Conservation (phyloP, 2,329 filamentous ascomycete species). For the Pyrenochaeta sp. region DNA sequence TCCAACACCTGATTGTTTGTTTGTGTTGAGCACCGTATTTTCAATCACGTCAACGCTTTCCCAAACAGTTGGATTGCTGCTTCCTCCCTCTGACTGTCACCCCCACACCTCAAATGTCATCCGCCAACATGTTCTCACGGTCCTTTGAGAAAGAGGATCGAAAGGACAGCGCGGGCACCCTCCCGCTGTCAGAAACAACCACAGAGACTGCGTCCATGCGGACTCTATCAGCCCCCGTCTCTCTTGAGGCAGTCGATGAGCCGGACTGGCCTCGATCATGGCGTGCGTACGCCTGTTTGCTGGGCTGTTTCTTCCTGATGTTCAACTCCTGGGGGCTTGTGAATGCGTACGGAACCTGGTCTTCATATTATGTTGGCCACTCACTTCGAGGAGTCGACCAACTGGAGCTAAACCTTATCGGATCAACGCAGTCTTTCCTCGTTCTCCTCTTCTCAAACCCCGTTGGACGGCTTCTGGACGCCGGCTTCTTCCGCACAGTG, state of each 20-base stretch:
- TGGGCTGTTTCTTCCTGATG: slow-evolving; percentile 62
- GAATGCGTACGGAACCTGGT: slow-evolving; percentile 61
- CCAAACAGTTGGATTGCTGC: slow-evolving; percentile 10
- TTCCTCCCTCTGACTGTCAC: slow-evolving; percentile 11
- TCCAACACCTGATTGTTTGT: slow-evolving; percentile 20
- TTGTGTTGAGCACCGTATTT: slow-evolving; percentile 29
- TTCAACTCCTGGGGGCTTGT: slow-evolving; percentile 60
- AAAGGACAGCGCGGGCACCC: slow-evolving; percentile 27
- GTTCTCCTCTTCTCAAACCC: slow-evolving; percentile 56
- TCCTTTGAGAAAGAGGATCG: slow-evolving; percentile 29
- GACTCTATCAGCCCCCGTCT: slow-evolving; percentile 23
- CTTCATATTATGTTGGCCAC: slow-evolving; percentile 58
- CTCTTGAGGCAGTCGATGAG: slow-evolving; percentile 32
- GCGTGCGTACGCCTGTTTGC: slow-evolving; percentile 55
- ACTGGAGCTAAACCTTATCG: slow-evolving; percentile 57
- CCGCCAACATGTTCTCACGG: slow-evolving; percentile 21
- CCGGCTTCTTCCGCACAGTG: slow-evolving; percentile 53
- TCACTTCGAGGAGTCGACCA: slow-evolving; percentile 53
- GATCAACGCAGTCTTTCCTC: slow-evolving; percentile 58
- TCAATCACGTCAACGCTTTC: slow-evolving; percentile 15
- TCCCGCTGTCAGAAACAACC: slow-evolving; percentile 36
- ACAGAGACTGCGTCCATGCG: slow-evolving; percentile 35
- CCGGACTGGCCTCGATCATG: slow-evolving; percentile 56
- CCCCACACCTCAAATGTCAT: slow-evolving; percentile 14
- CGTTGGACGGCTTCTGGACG: slow-evolving; percentile 60